Conservation (phyloP, 2,329 filamentous ascomycete genomes). For the Pestalotiopsis sp. region DNA sequence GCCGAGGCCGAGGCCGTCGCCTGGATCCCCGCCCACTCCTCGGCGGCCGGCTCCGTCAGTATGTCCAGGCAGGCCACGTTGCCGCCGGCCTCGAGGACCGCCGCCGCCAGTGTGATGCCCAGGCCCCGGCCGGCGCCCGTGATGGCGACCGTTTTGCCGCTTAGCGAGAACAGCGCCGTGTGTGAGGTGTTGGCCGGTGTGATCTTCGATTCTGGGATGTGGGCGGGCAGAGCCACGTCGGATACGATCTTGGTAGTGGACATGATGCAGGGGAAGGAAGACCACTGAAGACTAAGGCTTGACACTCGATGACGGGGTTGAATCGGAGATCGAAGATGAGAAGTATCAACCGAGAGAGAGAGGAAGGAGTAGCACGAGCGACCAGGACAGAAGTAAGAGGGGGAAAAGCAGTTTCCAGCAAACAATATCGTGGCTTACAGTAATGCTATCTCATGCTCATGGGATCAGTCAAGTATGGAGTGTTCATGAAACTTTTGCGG, state of each 20-base stretch:
- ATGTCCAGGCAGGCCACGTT: constrained; percentile 52
- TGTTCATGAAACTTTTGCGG: neutral
- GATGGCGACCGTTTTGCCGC: constrained; percentile 46
- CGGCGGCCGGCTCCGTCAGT: constrained; percentile 35
- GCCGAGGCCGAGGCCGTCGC: constrained; percentile 40
- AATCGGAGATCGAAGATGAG: neutral
- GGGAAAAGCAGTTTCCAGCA: neutral
- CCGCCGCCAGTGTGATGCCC: constrained; percentile 50
- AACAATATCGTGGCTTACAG: neutral
- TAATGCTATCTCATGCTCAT: neutral
- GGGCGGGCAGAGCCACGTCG: neutral
- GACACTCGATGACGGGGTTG: neutral
- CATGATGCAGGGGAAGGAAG: neutral
- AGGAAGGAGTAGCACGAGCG: neutral
- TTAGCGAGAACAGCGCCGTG: constrained; percentile 45
- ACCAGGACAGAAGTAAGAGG: neutral
- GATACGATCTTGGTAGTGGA: neutral
- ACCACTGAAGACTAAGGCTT: neutral
- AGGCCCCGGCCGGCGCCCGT: constrained; percentile 55
- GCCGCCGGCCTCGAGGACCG: constrained; percentile 51
- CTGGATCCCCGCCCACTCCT: constrained; percentile 44
- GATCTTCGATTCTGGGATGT: neutral
- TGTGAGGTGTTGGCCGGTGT: neutral
- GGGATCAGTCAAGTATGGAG: neutral
- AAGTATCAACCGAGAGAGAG: neutral